These are phyloP conservation scores for Cladosporium sphaerospermum DNA, from an alignment of 2,329 filamentous ascomycete species.

Conservation along the genomic window DNA sequence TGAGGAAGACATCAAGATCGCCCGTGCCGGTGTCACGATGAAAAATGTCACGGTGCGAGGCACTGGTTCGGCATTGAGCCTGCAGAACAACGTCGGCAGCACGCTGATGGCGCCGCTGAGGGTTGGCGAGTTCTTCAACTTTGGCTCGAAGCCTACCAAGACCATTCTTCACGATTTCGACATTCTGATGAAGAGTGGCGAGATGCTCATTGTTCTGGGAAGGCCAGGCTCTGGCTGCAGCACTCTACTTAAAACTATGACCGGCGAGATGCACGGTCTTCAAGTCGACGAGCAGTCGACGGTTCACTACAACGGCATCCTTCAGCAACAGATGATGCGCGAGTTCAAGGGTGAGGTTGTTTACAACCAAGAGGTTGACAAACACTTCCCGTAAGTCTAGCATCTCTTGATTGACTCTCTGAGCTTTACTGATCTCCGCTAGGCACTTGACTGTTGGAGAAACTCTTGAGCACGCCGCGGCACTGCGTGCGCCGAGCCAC, in stretches of 20 bases:
- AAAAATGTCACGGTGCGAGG: slow-evolving; percentile 61
- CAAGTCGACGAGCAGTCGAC: slow-evolving; percentile 44
- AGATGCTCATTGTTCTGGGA: slow-evolving; percentile 43
- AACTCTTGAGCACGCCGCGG: slow-evolving; percentile 52
- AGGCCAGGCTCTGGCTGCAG: slow-evolving; percentile 54
- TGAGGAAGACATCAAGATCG: slow-evolving; percentile 49
- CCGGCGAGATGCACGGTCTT: slow-evolving; percentile 55
- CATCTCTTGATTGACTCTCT: neutral
- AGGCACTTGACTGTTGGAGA: slow-evolving; percentile 49
- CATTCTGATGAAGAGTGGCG: slow-evolving; percentile 46
- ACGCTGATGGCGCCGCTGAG: slow-evolving; percentile 53
- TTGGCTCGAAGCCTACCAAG: slow-evolving; percentile 44
- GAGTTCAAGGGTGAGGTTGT: slow-evolving; percentile 43
- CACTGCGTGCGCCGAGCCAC: slow-evolving; percentile 44
- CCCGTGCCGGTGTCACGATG: slow-evolving; percentile 56
- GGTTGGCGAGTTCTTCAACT: slow-evolving; percentile 49
- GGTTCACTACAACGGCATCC: slow-evolving; percentile 57
- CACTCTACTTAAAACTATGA: slow-evolving; percentile 58
- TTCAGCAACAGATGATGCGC: slow-evolving; percentile 38
- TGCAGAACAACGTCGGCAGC: slow-evolving; percentile 62
- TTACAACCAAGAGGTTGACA: slow-evolving; percentile 44
- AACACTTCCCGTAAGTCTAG: slow-evolving; percentile 43
- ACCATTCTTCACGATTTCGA: slow-evolving; percentile 51
- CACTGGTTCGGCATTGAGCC: slow-evolving; percentile 59
- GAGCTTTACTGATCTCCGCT: neutral